Base-by-base conservation (phyloP, 805 yeast species). In the Sugiyamaella chiloensis region DNA sequence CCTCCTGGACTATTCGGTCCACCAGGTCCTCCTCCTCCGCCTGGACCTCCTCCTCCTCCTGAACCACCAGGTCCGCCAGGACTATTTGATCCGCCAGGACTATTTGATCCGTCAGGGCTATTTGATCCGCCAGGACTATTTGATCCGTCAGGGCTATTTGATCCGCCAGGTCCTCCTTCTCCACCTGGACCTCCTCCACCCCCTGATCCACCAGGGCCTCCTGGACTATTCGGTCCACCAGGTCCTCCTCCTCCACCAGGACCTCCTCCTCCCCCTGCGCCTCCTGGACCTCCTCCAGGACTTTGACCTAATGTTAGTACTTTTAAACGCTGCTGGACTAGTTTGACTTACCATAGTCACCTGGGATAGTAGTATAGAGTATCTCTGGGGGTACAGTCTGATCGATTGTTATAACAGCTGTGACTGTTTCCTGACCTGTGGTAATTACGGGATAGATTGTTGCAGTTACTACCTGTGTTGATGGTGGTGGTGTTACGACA, bases 121-220 rank as follows among this genome's bases (percentile, higher is more conserved):
- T 24, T 35, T 8, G 27, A 21, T 9, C 24, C 40, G 44, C 50
- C 49, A 34, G 42, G 14, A n/a, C 50, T 39, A 2, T 40, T 40
- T 16, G 48, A 16, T 5, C 36, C 30, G 17, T 31, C 36, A 14
- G 42, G 23, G 5, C 24, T 7, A 14, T 44, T 41, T n/a, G 42
- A 24, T n/a, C 44, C 44, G n/a, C 50, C 48, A 7, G 41, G 9
- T 11, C 42, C 42, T 11, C 49, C 46, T 8, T 24, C 12, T 4
- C 52, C 47, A 9, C 51, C 51, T 27, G 52, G 45, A n/a, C 46
- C 41, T 24, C 47, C 47, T 37, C 17, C 17, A 7, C 42, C 53
- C 14, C 40, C 27, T n/a, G 39, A 32, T 9, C 46, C 40, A 17
- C 46, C 45, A n/a, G 46, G 8, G 3, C 45, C 40, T 5, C 47